phyloP scores from a whole-genome alignment of 2,329 filamentous ascomycete genomes.

The Phialophora chinensis region DNA sequence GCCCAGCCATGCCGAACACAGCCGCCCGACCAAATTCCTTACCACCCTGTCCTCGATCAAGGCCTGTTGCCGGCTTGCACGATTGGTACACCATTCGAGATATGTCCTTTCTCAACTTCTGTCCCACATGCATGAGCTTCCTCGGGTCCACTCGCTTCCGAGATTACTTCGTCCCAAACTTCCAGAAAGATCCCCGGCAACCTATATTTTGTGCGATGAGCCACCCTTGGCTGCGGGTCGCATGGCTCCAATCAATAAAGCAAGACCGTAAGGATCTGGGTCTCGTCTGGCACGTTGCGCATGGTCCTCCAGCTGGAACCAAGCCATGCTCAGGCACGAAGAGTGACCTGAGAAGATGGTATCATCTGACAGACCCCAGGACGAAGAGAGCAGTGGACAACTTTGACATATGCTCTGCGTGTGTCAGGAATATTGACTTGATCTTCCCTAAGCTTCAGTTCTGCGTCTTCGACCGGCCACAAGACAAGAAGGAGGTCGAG shows the following conservation, averaged over 20 bases:
- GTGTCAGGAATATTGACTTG: slow-evolving; percentile 72
- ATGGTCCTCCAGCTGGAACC: slow-evolving; percentile 64
- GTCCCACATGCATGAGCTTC: slow-evolving; percentile 75
- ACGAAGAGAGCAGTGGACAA: slow-evolving; percentile 68
- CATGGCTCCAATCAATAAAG: slow-evolving; percentile 80
- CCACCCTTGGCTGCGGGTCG: slow-evolving; percentile 80
- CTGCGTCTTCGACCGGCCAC: slow-evolving; percentile 34
- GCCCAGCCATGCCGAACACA: neutral
- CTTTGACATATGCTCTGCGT: slow-evolving; percentile 77
- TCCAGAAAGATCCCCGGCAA: slow-evolving; percentile 62
- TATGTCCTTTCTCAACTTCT: slow-evolving; percentile 76
- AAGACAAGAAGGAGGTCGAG: slow-evolving; percentile 51
- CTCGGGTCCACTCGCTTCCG: slow-evolving; percentile 75
- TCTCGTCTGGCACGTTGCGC: slow-evolving; percentile 69
- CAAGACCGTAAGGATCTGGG: slow-evolving; percentile 69
- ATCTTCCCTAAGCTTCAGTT: slow-evolving; percentile 72
- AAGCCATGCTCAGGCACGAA: slow-evolving; percentile 64
- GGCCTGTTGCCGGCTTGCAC: slow-evolving; percentile 66
- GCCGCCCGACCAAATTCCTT: slow-evolving; percentile 44
- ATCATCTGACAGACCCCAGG: slow-evolving; percentile 72
- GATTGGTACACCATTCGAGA: slow-evolving; percentile 83
- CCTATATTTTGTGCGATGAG: slow-evolving; percentile 79
- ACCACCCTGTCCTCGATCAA: slow-evolving; percentile 72
- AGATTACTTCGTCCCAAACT: slow-evolving; percentile 67
- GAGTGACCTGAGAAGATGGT: slow-evolving; percentile 70